These are phyloP conservation scores for Periconia digitata DNA, from an alignment of 2,329 filamentous ascomycete genomes.

Conservation along the genomic window DNA sequence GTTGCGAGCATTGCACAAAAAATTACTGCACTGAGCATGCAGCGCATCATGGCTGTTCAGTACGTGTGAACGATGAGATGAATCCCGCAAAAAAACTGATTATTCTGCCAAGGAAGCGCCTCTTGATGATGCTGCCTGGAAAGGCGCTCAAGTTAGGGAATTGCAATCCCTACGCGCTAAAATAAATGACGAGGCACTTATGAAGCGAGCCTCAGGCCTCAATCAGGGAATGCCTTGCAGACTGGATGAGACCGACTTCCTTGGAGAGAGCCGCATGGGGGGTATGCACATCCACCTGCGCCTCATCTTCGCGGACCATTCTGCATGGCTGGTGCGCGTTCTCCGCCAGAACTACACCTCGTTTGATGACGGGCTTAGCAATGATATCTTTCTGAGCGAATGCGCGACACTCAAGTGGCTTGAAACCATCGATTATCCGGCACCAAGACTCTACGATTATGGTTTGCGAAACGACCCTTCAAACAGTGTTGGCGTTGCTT, in stretches of 20 bases:
- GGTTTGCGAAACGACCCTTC: background rate
- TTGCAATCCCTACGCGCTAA: background rate
- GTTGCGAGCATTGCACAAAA: background rate
- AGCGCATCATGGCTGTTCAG: background rate
- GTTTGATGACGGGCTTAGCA: background rate
- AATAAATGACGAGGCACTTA: background rate
- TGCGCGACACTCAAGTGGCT: background rate
- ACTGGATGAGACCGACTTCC: background rate
- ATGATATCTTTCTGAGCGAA: background rate
- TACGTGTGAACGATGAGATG: background rate
- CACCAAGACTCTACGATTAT: background rate
- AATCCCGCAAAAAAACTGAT: background rate
- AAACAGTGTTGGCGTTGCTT: background rate
- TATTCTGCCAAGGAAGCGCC: background rate
- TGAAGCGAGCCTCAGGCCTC: background rate
- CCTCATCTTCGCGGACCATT: background rate
- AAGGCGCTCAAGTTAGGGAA: background rate
- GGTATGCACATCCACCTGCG: background rate
- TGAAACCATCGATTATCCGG: background rate
- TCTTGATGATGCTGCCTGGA: background rate
- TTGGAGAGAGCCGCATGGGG: background rate
- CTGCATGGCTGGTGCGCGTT: background rate
- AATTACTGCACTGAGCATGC: background rate
- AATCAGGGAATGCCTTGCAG: background rate
- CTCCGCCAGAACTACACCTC: background rate